Evolutionary conservation across 805 yeast species (phyloP), one percentile per base, ranked within the genome.

Genomic region (Candida peoriensis): DNA sequence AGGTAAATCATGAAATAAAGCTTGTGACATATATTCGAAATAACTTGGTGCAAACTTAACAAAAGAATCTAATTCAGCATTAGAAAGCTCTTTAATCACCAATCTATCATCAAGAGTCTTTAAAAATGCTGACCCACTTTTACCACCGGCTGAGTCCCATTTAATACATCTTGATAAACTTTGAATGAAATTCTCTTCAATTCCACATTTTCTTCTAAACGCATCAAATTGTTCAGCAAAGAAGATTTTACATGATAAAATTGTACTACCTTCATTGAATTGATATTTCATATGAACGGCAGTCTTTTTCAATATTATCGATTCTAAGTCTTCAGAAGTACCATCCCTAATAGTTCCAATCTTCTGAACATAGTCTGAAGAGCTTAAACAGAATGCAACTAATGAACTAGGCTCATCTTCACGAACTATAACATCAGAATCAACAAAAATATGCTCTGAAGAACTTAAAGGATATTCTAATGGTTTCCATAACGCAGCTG

Each of bases 181-280:
- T 55, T 88, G 96, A 26, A 93, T 76, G 46, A 81, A 93, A 46
- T 72, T 73, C 5, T 74, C 81, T 38, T 76, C 76, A 37, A 79
- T 76, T 1, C 86, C 88, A 64, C 97, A 90, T 20, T 84, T 80
- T 38, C 76, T 70, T 37, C 98, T 67, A 48, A 93, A 79, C 0
- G 97, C 97, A 54, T 90, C 97, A 62, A 93, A 93, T 54, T 93
- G 97, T 50, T 90, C 97, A 6, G 96, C 84, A 65, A 82, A 93
- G 55, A 90, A 93, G 6, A 94, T 82, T 58, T 90, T 90, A 61
- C 99, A 93, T 4, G 96, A 83, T 46, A 93, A 68, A 13, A 75
- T 74, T 0, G 96, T 83, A 24, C 71, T 70, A 1, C 89, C 94
- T 55, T 89, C 96, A 46, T 81, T 81, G 56, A 87, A 87, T 55